phyloP scores from a whole-genome alignment of 768 basidiomycete genomes.

The Grammothele lineata region DNA sequence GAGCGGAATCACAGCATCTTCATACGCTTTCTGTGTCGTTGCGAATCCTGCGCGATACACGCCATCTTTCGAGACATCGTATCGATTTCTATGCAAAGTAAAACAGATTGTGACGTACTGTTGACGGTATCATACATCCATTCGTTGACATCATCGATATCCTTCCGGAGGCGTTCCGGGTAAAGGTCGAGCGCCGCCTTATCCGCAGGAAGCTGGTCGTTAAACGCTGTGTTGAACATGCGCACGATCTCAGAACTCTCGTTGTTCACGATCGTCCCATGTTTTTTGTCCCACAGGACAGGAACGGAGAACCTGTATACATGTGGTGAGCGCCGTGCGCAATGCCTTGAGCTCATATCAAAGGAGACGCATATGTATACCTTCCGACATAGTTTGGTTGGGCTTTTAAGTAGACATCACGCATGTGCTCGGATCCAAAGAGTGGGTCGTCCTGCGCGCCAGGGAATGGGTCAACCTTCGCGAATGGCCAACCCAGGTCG shows the following conservation, averaged over 20 bases:
- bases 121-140: constrained; percentile 87
- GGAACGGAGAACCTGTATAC: constrained; percentile 73
- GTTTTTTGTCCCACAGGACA: constrained; percentile 90
- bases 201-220: constrained; percentile 62
- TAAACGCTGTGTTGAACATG: constrained; percentile 85
- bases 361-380: constrained; percentile 30
- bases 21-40: constrained; percentile 74
- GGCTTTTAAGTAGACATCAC: constrained; percentile 80
- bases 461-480: constrained; percentile 59
- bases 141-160: constrained; percentile 82
- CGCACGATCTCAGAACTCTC: constrained; percentile 94
- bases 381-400: constrained; percentile 69
- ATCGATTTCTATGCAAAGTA: neutral
- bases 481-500: constrained; percentile 83
- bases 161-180: constrained; percentile 59
- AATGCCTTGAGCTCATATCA: neutral
- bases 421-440: constrained; percentile 66
- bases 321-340: no score
- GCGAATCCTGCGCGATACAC: constrained; percentile 93
- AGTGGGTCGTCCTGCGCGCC: constrained; percentile 72
- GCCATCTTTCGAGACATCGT: constrained; percentile 45
- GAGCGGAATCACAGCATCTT: constrained; percentile 67
- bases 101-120: constrained; percentile 44
- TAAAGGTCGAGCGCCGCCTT: constrained; percentile 74
- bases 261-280: constrained; percentile 87